Base-by-base conservation (phyloP, 2,329 filamentous ascomycete species). In the Fusarium sp. region DNA sequence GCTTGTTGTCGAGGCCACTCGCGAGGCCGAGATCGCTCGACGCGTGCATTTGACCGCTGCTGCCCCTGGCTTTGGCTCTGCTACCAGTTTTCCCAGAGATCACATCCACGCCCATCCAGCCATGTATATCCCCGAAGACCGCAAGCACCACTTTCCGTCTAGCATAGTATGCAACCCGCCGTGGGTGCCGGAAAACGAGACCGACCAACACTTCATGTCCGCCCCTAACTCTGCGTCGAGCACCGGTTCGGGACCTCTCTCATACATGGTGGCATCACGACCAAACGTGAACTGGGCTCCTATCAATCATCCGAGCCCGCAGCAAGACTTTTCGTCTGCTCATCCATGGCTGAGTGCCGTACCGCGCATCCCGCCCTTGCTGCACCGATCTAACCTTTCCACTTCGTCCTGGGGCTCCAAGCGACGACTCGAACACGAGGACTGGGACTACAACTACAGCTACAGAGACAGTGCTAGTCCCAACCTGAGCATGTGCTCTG, bases 1-100 rank as follows among this genome's bases (percentile, higher is more conserved):
- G 0, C 87, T 92, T 50, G 86, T 93, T 20, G 77, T 80, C 24
- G 81, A 85, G 16, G 89, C 91, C 4, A 87, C 87, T 0, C 78
- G 79, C 3, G 87, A 91, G 68, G 87, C 89, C 56, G 69, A 77
- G 6, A 68, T 73, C n/a, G 50, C 64, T 58, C 72, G 75, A 60
- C 77, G 73, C 9, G 38, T 74, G 59, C 65, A 77, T 45, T 38
- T 72, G 66, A 76, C 29, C 50, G 59, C 50, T 9, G 45, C 61
- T 9, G 29, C 67, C 20, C 37, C 73, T 18, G 66, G 54, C 59
- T 64, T 71, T 38, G 40, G 47, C 11, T 29, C 66, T 16, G 59
- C 76, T n/a, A 76, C 72, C 27, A 69, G 71, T 63, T 75, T 70
- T 52, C 77, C 77, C 16, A 74, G 77, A 64, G 68, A 71, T 31